Base-by-base conservation (phyloP, 2,329 filamentous ascomycete species). In the Sclerotinia trifoliorum region DNA sequence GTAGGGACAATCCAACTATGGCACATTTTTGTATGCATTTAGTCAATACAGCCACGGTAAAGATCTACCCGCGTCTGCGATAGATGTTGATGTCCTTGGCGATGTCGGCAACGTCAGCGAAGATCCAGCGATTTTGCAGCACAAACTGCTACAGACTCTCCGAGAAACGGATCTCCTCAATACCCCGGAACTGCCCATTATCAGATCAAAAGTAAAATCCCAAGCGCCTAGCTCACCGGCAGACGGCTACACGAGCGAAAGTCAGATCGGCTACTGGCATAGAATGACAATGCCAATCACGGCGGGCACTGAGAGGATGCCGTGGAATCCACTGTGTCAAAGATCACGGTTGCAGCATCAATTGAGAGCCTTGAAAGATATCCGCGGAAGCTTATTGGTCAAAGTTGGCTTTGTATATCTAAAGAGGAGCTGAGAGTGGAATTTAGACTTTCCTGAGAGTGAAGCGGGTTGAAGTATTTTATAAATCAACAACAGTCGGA, bases 1-100 rank as follows among this genome's bases (percentile, higher is more conserved):
- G 3, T 52, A 8, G 2, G 66, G 68, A 3, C 67, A 71, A 42
- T 21, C 54, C 5, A 71, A 70, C 48, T 71, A 71, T 54, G 56
- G 51, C 46, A 69, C 61, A 2, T 71, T 68, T 24, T 42, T 58
- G 42, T 29, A 66, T 39, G 52, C 44, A 13, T 66, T 66, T 21
- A 3, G 7, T 35, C 26, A 58, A 57, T 66, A 39, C 15, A 54
- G 64, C 17, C 52, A 49, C 2, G 21, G 42, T 21, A 32, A 49
- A 24, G 54, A 44, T 11, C 64, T 66, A 3, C 10, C 54, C 21
- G 44, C 54, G 6, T 51, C 64, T 5, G 64, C 29, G 1, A 49
- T 58, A 6, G 29, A 57, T 11, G 13, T 66, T 24, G 39, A 19
- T 19, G 24, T 24, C 24, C 5, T 66, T 5, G 64, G 26, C 15